Evolutionary conservation across 768 basidiomycete species (phyloP).

Genomic region (Amanita muscaria): DNA sequence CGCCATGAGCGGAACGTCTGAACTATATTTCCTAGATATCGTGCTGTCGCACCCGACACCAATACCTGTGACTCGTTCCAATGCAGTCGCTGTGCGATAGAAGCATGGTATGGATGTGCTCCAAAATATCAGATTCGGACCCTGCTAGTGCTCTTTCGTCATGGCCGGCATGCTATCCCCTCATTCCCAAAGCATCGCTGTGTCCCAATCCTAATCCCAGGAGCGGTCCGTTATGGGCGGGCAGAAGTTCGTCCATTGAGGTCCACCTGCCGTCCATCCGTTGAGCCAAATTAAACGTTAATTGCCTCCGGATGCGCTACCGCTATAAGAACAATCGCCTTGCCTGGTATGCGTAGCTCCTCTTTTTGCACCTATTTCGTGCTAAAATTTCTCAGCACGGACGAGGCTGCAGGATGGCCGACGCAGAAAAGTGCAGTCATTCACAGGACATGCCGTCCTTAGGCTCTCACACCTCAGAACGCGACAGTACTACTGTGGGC

Average conservation of each 20-base stretch:
- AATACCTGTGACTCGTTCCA: no score
- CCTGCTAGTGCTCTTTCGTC: no score
- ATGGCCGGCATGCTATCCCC: no score
- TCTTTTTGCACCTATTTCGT: not conserved
- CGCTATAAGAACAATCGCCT: not conserved
- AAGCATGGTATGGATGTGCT: no score
- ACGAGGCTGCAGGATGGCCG: not conserved
- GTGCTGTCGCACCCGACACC: no score
- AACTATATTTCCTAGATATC: not conserved
- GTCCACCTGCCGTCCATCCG: not conserved
- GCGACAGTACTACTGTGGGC: not conserved
- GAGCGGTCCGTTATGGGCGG: slow-evolving; percentile 5
- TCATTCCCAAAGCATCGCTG: not conserved
- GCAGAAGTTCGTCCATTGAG: not conserved
- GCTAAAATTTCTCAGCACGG: not conserved
- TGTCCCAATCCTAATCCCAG: not conserved
- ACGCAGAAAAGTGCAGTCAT: slow-evolving; percentile 3
- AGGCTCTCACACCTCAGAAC: not conserved
- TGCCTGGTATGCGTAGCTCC: not conserved
- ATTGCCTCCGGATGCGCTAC: not conserved
- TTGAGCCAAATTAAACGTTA: slow-evolving; percentile 1
- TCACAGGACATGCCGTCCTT: not conserved
- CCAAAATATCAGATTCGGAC: no score
- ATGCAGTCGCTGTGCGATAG: no score
- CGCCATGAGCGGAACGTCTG: not conserved